Percentiles rank a stretch among this genome's conserved stretches.
Evolutionary conservation across 2,329 filamentous ascomycete species (phyloP).

Genomic region (Penicillium sp.): DNA sequence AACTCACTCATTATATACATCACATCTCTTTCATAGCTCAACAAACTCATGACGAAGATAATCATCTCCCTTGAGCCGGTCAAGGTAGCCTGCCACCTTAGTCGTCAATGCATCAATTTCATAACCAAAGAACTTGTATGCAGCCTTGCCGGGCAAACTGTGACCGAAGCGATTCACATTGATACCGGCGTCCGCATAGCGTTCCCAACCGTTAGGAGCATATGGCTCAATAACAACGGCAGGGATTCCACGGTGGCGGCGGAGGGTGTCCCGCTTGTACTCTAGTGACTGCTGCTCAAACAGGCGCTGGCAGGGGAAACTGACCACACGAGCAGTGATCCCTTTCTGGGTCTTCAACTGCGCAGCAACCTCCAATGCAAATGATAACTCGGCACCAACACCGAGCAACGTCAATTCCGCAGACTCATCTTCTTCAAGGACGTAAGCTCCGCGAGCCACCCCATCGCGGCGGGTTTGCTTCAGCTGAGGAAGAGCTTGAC

Average conservation of each 20-base stretch:
- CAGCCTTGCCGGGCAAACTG: conserved; percentile 20
- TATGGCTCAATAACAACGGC: conserved; percentile 54
- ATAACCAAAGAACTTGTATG: conserved; percentile 20
- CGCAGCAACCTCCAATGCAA: conserved; percentile 47
- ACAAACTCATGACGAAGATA: conserved; percentile 17
- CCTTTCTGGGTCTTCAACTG: conserved; percentile 39
- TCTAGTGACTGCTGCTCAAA: conserved; percentile 50
- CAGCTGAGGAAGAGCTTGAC: conserved; percentile 45
- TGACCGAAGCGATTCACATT: conserved; percentile 48
- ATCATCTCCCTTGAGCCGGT: conserved; percentile 13
- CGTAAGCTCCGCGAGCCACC: conserved; percentile 45
- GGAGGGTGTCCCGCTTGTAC: conserved; percentile 48
- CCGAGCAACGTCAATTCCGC: conserved; percentile 51
- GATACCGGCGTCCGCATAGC: conserved; percentile 53
- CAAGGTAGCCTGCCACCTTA: conserved; percentile 16
- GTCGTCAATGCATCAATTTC: conserved; percentile 14
- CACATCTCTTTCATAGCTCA: conserved; percentile 7
- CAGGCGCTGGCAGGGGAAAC: conserved; percentile 53
- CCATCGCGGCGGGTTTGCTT: conserved; percentile 38
- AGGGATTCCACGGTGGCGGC: conserved; percentile 39
- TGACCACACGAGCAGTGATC: conserved; percentile 49
- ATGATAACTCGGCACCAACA: conserved; percentile 53
- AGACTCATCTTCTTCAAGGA: conserved; percentile 37
- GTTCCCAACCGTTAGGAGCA: conserved; percentile 53
- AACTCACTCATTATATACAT: no score